These are phyloP conservation scores for Hypoxylon sp. DNA, from an alignment of 2,329 filamentous ascomycete species.

Conservation along the genomic window DNA sequence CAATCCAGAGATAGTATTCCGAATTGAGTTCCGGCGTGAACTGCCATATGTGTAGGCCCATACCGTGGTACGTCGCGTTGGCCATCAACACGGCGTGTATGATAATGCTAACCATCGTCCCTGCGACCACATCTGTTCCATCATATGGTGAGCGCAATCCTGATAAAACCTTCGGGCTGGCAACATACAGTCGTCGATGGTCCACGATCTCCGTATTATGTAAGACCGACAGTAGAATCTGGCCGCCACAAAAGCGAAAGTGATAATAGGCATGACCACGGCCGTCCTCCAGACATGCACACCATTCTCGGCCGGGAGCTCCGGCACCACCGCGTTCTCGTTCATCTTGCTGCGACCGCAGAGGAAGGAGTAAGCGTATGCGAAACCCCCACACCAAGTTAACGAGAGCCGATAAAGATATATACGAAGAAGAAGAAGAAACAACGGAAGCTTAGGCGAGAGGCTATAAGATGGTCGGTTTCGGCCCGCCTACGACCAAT, in stretches of 20 bases:
- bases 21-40: constrained; percentile 51
- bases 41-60: constrained; percentile 54
- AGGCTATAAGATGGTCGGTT: constrained; percentile 13
- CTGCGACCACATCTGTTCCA: constrained; percentile 48
- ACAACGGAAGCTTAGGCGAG: constrained; percentile 4
- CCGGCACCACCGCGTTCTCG: constrained; percentile 38
- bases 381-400: neutral
- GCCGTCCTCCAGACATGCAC: constrained; percentile 51
- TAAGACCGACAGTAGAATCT: constrained; percentile 51
- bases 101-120: constrained; percentile 50
- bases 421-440: neutral
- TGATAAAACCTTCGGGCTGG: neutral
- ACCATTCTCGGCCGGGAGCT: constrained; percentile 51
- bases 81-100: constrained; percentile 50
- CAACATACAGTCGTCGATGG: constrained; percentile 52
- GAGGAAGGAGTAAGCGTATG: constrained; percentile 4
- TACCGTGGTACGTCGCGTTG: constrained; percentile 51
- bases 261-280: constrained; percentile 51
- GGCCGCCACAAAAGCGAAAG: constrained; percentile 49
- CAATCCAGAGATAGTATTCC: constrained; percentile 53
- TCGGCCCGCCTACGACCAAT: constrained; percentile 16
- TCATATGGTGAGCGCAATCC: constrained; percentile 30
- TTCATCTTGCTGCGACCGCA: constrained; percentile 29
- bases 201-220: constrained; percentile 42
- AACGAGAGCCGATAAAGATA: constrained; percentile 1